Evolutionary conservation across 164 flowering plant species (phyloP), one percentile per base, ranked within the genome.

Genomic region (Paratinospora sagittata): DNA sequence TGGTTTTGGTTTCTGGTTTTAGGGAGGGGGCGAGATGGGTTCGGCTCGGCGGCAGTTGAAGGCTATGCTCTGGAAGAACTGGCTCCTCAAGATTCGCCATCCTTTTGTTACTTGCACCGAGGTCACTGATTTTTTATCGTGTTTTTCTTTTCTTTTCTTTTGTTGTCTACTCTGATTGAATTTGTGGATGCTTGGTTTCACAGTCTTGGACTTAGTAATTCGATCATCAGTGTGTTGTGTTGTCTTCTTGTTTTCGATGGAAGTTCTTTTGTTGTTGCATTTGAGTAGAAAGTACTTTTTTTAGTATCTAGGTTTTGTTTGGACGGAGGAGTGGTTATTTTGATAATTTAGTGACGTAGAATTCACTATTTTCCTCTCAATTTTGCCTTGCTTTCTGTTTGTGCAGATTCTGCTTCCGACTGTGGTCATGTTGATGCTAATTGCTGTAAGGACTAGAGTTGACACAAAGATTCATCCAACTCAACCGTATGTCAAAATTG

Each of bases 1-100:
- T n/a, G 23, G 3, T 52, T 17, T n/a, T 52, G 23, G 1, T 69
- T 49, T 37, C 27, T 63, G 64, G 69, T 37, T 57, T 24, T 78
- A 64, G 76, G 73, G 76, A 72, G 45, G 58, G 43, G 30, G 73
- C 24, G 63, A 65, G 78, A 85, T 85, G 92, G 88, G 86, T 63
- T 68, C 69, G 52, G 81, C 82, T 27, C 41, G 78, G 76, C 78
- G 92, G 26, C 98, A 95, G 81, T 67, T 95, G 82, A 89, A 84
- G 61, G 93, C 89, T 45, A 95, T 95, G 94, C 94, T 95, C 47
- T 85, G 97, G 68, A 95, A 95, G 88, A 95, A 90, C 72, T 92
- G 96, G 93, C 94, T 95, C 33, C 90, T 95, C 72, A 95, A 95
- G 73, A 82, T 85, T 74, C 96, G 98, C 21, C 92, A 95, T 68